Percentiles rank a stretch among this genome's conserved stretches.
phyloP scores from a whole-genome alignment of 495 filamentous ascomycete genomes.

The Penicillium silybi region DNA sequence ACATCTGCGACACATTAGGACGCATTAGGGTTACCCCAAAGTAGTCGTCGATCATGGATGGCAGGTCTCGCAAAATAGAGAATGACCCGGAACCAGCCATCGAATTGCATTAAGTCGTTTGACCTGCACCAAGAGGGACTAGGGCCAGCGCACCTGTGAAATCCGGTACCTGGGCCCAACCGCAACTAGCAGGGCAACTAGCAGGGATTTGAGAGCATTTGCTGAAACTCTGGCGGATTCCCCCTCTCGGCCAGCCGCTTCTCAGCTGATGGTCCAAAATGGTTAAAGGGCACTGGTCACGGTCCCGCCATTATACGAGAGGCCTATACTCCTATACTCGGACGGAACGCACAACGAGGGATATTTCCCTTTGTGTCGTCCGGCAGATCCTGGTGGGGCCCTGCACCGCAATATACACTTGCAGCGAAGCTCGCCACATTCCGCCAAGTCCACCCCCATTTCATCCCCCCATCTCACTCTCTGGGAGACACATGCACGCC shows the following conservation, averaged over 20 bases:
- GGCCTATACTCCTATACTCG: too few relatives aligned
- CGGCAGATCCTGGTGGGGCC: constrained; percentile 20
- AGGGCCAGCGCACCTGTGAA: background rate
- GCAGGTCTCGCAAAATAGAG: background rate
- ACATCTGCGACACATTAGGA: constrained; percentile 1
- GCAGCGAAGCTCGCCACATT: constrained; percentile 10
- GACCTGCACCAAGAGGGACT: background rate
- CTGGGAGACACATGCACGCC: background rate
- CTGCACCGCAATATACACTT: constrained; percentile 6
- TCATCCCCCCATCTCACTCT: too few relatives aligned
- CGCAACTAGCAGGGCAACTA: constrained; percentile 18
- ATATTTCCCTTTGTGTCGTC: constrained; percentile 20
- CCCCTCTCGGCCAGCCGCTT: constrained; percentile 5
- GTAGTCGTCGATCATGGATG: background rate
- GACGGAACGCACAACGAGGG: background rate
- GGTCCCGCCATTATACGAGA: too few relatives aligned
- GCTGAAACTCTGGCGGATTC: constrained; percentile 15
- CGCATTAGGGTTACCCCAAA: background rate
- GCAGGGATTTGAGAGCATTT: constrained; percentile 10
- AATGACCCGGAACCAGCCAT: background rate
- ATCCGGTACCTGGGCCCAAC: background rate
- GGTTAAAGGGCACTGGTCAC: constrained; percentile 3
- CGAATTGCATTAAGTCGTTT: constrained; percentile 15
- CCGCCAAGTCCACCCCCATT: background rate
- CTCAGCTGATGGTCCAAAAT: constrained; percentile 20